phyloP scores from a whole-genome alignment of 768 basidiomycete species.

The Gyrodon lividus region DNA sequence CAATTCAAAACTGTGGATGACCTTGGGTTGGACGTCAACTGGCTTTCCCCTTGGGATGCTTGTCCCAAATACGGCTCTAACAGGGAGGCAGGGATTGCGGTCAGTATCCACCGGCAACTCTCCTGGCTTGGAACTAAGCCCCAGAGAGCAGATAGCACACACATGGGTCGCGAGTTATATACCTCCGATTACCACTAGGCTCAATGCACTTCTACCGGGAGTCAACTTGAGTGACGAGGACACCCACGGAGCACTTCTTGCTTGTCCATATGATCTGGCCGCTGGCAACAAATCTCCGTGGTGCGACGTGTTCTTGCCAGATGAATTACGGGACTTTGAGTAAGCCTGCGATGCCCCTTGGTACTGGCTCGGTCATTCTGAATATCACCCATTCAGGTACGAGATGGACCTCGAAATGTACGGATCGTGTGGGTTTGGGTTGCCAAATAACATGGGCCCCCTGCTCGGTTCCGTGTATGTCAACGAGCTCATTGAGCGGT shows the following conservation, averaged over 20 bases:
- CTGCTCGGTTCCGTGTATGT: constrained; percentile 31
- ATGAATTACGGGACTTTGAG: constrained; percentile 35
- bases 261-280: constrained; percentile 38
- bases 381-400: constrained; percentile 18
- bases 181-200: no score
- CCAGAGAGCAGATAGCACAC: constrained; percentile 3
- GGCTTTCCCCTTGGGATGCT: constrained; percentile 34
- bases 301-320: constrained; percentile 32
- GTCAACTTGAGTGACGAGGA: constrained; percentile 29
- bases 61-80: constrained; percentile 20
- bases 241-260: constrained; percentile 37
- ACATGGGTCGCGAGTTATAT: constrained; percentile 35
- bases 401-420: constrained; percentile 36
- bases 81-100: neutral
- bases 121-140: neutral
- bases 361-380: neutral
- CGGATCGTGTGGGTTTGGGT: no score
- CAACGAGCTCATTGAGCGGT: constrained; percentile 30
- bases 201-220: constrained; percentile 30
- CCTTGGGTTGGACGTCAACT: no score
- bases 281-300: constrained; percentile 33
- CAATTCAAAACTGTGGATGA: no score
- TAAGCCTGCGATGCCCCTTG: constrained; percentile 17
- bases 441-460: no score
- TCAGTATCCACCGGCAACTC: neutral